A percentile compares a stretch with the other conserved stretches of the same genome.
phyloP scores from a whole-genome alignment of 371 early-diverging fungal genomes.

The Sporodiniella umbellata region DNA sequence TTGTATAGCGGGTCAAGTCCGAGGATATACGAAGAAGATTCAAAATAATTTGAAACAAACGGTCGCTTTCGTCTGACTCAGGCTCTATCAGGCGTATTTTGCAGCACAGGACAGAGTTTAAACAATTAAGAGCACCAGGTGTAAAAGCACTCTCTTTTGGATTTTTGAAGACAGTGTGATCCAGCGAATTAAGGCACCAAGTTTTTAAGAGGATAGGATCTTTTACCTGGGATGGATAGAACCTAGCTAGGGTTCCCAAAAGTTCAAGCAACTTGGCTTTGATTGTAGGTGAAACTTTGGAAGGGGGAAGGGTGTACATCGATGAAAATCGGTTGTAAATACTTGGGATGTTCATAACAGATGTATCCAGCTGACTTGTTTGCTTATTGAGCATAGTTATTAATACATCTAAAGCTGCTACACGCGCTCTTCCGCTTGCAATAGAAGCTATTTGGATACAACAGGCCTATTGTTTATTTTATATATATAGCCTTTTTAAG shows the following conservation, averaged over 20 bases:
- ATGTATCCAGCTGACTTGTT: not conserved
- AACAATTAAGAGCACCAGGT: constrained; percentile 38
- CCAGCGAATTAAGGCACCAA: constrained; percentile 29
- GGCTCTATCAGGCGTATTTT: not conserved
- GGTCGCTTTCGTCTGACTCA: constrained; percentile 3
- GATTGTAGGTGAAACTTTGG: constrained; percentile 20
- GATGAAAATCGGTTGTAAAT: constrained; percentile 11
- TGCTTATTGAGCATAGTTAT: constrained; percentile 2
- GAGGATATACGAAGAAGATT: not conserved
- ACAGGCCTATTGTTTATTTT: not conserved
- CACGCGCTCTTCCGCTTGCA: not conserved
- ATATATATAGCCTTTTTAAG: not conserved
- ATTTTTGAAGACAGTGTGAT: constrained; percentile 27
- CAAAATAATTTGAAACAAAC: constrained; percentile 1
- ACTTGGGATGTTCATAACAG: not conserved
- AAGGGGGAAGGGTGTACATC: constrained; percentile 7
- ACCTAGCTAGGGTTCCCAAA: constrained; percentile 39
- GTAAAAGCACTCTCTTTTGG: constrained; percentile 29
- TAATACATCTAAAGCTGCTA: constrained; percentile 9
- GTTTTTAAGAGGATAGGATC: constrained; percentile 23
- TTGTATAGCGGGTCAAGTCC: constrained; percentile 1
- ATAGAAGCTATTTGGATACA: constrained; percentile 4
- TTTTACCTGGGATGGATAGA: constrained; percentile 25
- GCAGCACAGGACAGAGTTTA: constrained; percentile 38
- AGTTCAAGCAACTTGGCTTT: constrained; percentile 49